Percentiles rank a stretch among this genome's conserved stretches.
These are phyloP conservation scores for Penicillium sclerotiorum DNA, from an alignment of 2,329 filamentous ascomycete genomes.

Conservation along the genomic window DNA sequence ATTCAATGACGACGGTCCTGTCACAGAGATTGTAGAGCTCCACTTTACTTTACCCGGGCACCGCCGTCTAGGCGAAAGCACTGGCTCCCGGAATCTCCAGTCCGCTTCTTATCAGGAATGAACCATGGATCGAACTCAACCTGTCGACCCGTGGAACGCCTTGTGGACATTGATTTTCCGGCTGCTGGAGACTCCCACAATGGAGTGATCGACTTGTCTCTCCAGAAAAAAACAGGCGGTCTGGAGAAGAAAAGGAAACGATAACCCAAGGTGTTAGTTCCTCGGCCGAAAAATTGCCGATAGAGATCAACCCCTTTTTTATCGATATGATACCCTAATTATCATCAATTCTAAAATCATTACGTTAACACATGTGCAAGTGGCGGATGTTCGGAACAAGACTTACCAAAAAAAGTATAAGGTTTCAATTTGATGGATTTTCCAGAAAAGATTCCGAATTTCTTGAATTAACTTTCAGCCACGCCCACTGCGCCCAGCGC, in stretches of 20 bases:
- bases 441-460: not conserved
- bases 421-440: slow-evolving; percentile 1
- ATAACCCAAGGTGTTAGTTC: slow-evolving; percentile 13
- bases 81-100: not conserved
- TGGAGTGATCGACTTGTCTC: slow-evolving; percentile 2
- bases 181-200: not conserved
- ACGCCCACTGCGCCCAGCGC: not conserved
- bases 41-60: slow-evolving; percentile 3
- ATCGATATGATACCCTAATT: not conserved
- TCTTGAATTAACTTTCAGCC: not conserved
- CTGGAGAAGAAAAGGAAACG: slow-evolving; percentile 9
- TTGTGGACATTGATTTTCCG: slow-evolving; percentile 14
- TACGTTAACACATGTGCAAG: too few species aligned
- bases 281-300: slow-evolving; percentile 7
- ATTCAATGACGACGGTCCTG: slow-evolving; percentile 4
- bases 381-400: too few species aligned
- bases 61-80: not conserved
- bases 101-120: not conserved
- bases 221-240: slow-evolving; percentile 12
- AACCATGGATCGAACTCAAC: slow-evolving; percentile 8
- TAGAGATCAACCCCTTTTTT: not conserved
- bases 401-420: too few species aligned
- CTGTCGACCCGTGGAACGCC: slow-evolving; percentile 1
- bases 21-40: not conserved
- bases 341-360: too few species aligned